Base-by-base conservation (phyloP, 768 basidiomycete species). In the Suillus subalutaceus region DNA sequence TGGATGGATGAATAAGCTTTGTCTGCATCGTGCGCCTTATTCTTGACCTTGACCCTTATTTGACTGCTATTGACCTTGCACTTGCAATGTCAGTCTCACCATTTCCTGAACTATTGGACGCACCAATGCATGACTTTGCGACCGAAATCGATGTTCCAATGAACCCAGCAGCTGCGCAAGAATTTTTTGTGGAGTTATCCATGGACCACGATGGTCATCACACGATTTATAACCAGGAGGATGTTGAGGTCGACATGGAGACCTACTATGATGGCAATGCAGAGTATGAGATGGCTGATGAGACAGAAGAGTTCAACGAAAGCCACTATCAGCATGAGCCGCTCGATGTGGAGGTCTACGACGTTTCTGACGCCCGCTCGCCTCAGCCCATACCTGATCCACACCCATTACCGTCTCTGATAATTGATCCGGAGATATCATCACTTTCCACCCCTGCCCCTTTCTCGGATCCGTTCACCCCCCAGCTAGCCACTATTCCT, bases 201-300 rank as follows among this genome's bases (percentile, higher is more conserved):
- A 90, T 90, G 89, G 86, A 88, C 69, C 87, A 88, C 64, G 88
- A 88, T 70, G 72, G 72, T 60, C 77, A 78, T 63, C 77, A 68
- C 72, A 73, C 68, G 18, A 18, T 61, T 13, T 78, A 72, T 44
- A 79, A 82, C 58, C 74, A 79, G 32, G 71, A 76, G 59, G 83
- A 82, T 52, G 81, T 89, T 62, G 89, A 90, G 72, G 83, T 90
- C 55, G 89, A 90, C 66, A 90, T 90, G 89, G 87, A 88, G 63
- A 79, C 82, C 58, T 83, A 84, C 65, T 77, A 81, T 7, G 79
- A 71, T 44, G 84, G 81, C 48, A 78, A 81, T 69, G 73, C 75
- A 48, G 89, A 90, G 75, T 90, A 86, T 68, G 77, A 78, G 66
- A 78, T 78, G 78, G 70, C 69, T 13, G 78, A 78, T 63, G 77